These are phyloP conservation scores for Fusarium sp. DNA, from an alignment of 2,329 filamentous ascomycete species.

Conservation along the genomic window DNA sequence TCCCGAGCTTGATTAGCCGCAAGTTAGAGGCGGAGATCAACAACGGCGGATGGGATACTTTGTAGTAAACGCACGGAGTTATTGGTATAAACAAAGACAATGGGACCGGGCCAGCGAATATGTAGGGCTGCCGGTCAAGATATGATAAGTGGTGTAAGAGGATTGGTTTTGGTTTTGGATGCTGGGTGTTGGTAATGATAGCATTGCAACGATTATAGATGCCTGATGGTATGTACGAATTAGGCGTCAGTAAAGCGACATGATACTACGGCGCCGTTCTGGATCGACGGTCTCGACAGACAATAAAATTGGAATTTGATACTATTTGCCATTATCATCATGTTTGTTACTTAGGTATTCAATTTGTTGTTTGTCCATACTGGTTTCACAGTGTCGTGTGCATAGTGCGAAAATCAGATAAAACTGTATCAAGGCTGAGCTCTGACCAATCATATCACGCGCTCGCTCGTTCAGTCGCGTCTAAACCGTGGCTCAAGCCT, in stretches of 20 bases:
- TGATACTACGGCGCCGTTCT: not conserved
- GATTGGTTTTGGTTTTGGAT: constrained; percentile 3
- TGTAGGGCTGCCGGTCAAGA: not conserved
- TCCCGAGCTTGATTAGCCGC: constrained; percentile 89
- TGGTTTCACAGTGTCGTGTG: not conserved
- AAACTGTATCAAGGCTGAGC: constrained; percentile 1
- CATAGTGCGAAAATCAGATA: constrained; percentile 1
- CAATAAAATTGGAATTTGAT: no score
- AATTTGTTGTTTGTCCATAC: no score
- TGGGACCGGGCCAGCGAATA: not conserved
- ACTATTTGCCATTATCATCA: no score
- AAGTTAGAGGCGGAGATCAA: constrained; percentile 96
- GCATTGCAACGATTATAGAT: constrained; percentile 14
- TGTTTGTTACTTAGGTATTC: no score
- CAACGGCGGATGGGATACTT: constrained; percentile 94
- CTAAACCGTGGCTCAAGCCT: constrained; percentile 42
- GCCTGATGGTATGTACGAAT: not conserved
- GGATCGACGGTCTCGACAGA: no score
- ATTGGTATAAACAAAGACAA: not conserved
- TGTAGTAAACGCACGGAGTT: constrained; percentile 37
- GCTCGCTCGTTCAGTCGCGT: constrained; percentile 41
- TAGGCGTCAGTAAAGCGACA: not conserved
- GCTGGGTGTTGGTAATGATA: not conserved
- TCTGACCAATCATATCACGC: constrained; percentile 42
- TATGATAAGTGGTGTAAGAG: constrained; percentile 6